A percentile compares a stretch with the other conserved stretches of the same genome.
phyloP scores from a whole-genome alignment of 129 eudicot genomes.

The Flaveria bidentis region DNA sequence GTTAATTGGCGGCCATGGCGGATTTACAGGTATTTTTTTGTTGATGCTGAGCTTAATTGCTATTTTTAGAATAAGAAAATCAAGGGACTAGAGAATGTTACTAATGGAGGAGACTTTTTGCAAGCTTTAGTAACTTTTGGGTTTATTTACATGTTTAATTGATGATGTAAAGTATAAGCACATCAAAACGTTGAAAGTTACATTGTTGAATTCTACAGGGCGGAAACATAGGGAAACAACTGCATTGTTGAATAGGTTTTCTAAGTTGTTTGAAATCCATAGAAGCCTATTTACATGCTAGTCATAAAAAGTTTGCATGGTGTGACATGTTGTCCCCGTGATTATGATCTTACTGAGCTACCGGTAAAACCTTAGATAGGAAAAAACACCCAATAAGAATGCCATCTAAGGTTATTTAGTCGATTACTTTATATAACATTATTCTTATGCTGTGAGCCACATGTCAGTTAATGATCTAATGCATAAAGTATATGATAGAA shows the following conservation, averaged over 20 bases:
- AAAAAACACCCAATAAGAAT: neutral
- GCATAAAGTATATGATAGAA: neutral
- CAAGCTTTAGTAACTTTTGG: neutral
- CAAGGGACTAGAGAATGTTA: slow-evolving; percentile 6
- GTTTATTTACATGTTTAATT: neutral
- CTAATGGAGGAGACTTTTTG: neutral
- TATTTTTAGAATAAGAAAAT: neutral
- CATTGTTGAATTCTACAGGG: neutral
- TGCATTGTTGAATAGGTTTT: slow-evolving; percentile 6
- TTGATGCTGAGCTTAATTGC: neutral
- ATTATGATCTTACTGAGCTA: neutral
- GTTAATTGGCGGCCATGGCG: slow-evolving; percentile 99
- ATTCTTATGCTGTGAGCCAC: neutral
- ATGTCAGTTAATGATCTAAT: slow-evolving; percentile 8
- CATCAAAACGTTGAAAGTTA: neutral
- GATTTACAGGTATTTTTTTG: slow-evolving; percentile 63
- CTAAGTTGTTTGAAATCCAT: slow-evolving; percentile 8
- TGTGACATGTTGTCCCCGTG: neutral
- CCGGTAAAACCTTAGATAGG: neutral
- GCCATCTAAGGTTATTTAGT: neutral
- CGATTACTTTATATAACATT: neutral
- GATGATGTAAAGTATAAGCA: neutral
- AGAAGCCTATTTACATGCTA: neutral
- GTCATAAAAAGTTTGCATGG: neutral
- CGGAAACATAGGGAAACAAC: neutral